phyloP scores from a whole-genome alignment of 768 basidiomycete species.

The Cystobasidium onofrii region DNA sequence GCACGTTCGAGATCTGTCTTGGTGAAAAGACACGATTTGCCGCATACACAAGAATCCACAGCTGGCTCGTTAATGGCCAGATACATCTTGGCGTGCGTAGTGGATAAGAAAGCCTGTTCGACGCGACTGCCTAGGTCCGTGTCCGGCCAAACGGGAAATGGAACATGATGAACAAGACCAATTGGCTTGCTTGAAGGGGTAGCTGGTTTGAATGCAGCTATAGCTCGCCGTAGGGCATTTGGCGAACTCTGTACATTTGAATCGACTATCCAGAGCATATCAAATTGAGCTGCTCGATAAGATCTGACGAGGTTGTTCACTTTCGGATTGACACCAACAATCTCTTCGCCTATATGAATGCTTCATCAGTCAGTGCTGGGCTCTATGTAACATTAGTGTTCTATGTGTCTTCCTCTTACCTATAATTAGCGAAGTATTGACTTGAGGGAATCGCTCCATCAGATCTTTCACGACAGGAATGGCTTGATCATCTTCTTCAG shows the following conservation, averaged over 20 bases:
- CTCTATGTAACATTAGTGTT: too few species aligned
- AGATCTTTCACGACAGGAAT: conserved; percentile 71
- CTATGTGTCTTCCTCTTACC: conserved; percentile 53
- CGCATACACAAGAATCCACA: conserved; percentile 89
- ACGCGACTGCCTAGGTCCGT: conserved; percentile 66
- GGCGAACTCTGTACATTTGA: conserved; percentile 78
- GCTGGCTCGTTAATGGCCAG: conserved; percentile 83
- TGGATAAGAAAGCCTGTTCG: conserved; percentile 91
- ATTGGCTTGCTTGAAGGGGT: conserved; percentile 48
- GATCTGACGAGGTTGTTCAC: conserved; percentile 89
- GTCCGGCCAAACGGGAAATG: conserved; percentile 68
- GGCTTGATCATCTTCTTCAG: conserved; percentile 80
- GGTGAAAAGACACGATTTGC: conserved; percentile 90
- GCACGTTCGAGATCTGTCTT: conserved; percentile 75
- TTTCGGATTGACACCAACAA: conserved; percentile 89
- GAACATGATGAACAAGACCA: conserved; percentile 90
- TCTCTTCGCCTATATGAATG: conserved; percentile 63
- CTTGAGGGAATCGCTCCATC: conserved; percentile 65
- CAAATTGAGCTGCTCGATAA: conserved; percentile 68
- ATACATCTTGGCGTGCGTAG: conserved; percentile 99
- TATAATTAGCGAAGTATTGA: conserved; percentile 64
- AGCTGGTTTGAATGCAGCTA: conserved; percentile 57
- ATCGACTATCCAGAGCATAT: conserved; percentile 93
- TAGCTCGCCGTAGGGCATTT: conserved; percentile 72
- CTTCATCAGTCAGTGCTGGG: too few species aligned